These are phyloP conservation scores for Neonectria faginata DNA, from an alignment of 2,329 filamentous ascomycete species.

Conservation along the genomic window DNA sequence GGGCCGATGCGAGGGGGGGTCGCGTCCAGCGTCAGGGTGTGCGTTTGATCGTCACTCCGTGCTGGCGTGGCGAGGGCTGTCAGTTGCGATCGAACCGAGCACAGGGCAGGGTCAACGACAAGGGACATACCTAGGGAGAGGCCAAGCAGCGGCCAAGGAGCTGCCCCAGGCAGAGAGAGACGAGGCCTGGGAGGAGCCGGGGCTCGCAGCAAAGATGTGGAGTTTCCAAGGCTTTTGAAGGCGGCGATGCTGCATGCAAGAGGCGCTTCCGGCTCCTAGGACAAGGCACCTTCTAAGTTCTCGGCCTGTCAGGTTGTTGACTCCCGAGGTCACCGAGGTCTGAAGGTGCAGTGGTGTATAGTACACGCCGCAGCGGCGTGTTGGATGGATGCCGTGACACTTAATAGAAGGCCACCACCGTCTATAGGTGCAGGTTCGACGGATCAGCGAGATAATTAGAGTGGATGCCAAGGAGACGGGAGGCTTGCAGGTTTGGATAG, in stretches of 20 bases:
- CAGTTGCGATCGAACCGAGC: constrained; percentile 22
- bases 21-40: constrained; percentile 10
- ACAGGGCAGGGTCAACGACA: background rate
- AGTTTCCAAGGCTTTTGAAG: constrained; percentile 16
- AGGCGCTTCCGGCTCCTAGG: constrained; percentile 17
- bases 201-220: constrained; percentile 14
- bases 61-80: constrained; percentile 10
- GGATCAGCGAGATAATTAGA: background rate
- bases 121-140: no score
- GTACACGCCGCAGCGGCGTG: no score
- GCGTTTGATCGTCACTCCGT: constrained; percentile 23
- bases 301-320: background rate
- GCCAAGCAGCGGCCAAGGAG: constrained; percentile 4
- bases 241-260: constrained; percentile 9
- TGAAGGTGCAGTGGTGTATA: background rate
- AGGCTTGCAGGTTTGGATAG: background rate
- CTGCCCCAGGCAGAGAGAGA: background rate
- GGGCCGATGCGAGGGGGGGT: constrained; percentile 11
- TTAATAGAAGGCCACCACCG: background rate
- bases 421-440: background rate
- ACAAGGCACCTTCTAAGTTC: constrained; percentile 13
- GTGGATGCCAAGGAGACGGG: background rate
- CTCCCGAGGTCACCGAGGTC: background rate
- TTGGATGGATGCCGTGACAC: background rate
- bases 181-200: constrained; percentile 10